Evolutionary conservation across 352 stramenopile species (phyloP).

Genomic region (Globisporangium parvum): DNA sequence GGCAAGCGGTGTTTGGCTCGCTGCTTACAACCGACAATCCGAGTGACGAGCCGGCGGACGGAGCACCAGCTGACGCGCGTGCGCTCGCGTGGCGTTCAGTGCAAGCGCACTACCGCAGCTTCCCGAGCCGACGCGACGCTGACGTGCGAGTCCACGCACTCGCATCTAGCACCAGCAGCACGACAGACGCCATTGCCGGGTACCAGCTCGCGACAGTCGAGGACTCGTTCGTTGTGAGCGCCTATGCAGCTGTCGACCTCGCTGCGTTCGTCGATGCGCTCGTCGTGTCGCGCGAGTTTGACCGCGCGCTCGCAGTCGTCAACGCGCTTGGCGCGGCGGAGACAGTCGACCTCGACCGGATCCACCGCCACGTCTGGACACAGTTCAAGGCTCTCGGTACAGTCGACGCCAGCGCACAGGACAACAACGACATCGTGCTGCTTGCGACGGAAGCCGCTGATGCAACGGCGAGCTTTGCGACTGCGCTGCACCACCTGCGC

Average conservation of each 20-base stretch:
- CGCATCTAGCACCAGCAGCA: background rate
- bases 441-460: constrained; percentile 5
- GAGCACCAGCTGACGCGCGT: no score
- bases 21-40: background rate
- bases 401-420: constrained; percentile 9
- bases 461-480: constrained; percentile 16
- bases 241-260: constrained; percentile 17
- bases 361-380: constrained; percentile 47
- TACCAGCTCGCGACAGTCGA: constrained; percentile 14
- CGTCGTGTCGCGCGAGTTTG: constrained; percentile 24
- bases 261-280: constrained; percentile 34
- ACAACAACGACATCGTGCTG: background rate
- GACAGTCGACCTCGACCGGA: constrained; percentile 27
- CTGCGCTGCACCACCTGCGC: constrained; percentile 38
- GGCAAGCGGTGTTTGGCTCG: constrained; percentile 8
- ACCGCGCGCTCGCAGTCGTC: constrained; percentile 29
- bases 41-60: background rate
- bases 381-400: constrained; percentile 20
- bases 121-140: background rate
- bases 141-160: constrained; percentile 2
- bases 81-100: constrained; percentile 5
- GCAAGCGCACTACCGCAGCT: background rate
- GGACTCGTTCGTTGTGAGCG: constrained; percentile 11
- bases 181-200: background rate
- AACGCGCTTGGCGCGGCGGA: constrained; percentile 11